A percentile compares a stretch with the other conserved stretches of the same genome.
phyloP scores from a whole-genome alignment of 2,329 filamentous ascomycete species.

The Ilyonectria mors-panacis region DNA sequence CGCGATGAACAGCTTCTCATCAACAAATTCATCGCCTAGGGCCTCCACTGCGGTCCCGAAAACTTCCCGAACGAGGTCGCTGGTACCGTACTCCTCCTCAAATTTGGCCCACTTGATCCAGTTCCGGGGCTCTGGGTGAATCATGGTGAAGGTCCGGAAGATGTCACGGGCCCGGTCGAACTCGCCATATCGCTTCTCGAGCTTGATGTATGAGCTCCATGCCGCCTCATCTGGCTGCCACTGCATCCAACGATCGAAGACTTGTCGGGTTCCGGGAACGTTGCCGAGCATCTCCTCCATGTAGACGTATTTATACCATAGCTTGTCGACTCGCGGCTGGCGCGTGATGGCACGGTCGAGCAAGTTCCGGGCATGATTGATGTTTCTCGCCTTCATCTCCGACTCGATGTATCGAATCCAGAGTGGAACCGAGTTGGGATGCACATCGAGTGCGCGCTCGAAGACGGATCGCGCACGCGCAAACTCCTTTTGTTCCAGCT shows the following conservation, averaged over 20 bases:
- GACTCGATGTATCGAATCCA: slow-evolving; percentile 97
- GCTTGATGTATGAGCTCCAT: slow-evolving; percentile 96
- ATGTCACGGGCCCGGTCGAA: slow-evolving; percentile 91
- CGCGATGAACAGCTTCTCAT: slow-evolving; percentile 94
- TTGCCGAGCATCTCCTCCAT: slow-evolving; percentile 99
- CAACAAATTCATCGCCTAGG: slow-evolving; percentile 93
- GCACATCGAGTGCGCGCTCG: slow-evolving; percentile 93
- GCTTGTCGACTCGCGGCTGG: slow-evolving; percentile 90
- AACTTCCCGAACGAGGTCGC: slow-evolving; percentile 91
- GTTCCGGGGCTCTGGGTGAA: slow-evolving; percentile 94
- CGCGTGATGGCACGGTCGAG: slow-evolving; percentile 96
- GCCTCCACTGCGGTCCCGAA: slow-evolving; percentile 91
- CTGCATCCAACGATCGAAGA: slow-evolving; percentile 98
- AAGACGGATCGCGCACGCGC: slow-evolving; percentile 92
- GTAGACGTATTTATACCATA: slow-evolving; percentile 99
- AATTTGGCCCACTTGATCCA: slow-evolving; percentile 99
- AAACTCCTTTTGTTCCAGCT: slow-evolving; percentile 98
- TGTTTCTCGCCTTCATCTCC: slow-evolving; percentile 93
- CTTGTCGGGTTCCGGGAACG: slow-evolving; percentile 89
- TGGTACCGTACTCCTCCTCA: slow-evolving; percentile 95
- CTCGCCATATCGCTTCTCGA: slow-evolving; percentile 96
- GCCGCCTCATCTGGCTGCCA: slow-evolving; percentile 98
- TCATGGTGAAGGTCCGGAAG: slow-evolving; percentile 89
- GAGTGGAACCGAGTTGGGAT: slow-evolving; percentile 86
- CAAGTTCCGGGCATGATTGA: slow-evolving; percentile 96